Conservation (phyloP, 345 rosid species). For the Syzygium aromaticum region DNA sequence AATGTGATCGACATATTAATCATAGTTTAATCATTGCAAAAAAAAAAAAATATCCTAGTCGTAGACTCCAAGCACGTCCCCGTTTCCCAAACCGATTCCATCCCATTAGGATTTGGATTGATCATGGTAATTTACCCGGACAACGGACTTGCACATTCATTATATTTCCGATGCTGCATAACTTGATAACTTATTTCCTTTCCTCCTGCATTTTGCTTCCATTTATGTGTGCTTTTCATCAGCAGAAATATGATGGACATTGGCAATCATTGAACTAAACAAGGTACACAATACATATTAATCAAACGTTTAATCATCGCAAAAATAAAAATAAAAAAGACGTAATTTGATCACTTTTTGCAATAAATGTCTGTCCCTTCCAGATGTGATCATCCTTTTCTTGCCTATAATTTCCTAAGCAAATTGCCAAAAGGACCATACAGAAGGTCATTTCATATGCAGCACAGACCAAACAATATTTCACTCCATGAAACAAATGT, state of each 20-base stretch:
- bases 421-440: not conserved
- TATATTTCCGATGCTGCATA: rapidly evolving
- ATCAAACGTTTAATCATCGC: not conserved
- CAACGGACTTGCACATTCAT: not conserved
- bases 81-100: not conserved
- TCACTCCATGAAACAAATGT: not conserved
- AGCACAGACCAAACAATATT: no score
- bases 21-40: no score
- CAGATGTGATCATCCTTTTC: not conserved
- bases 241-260: not conserved
- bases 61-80: slow-evolving; percentile 14
- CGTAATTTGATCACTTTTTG: not conserved
- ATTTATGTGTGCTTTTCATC: not conserved
- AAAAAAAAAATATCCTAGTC: no score
- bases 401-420: not conserved
- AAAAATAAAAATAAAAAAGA: no score
- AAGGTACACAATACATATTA: not conserved
- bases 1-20: no score
- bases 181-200: not conserved
- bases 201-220: not conserved
- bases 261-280: not conserved
- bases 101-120: not conserved
- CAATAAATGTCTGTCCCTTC: not conserved
- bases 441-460: not conserved
- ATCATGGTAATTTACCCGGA: not conserved